Evolutionary conservation across 2,329 filamentous ascomycete species (phyloP), one percentile per base, ranked within the genome.

Genomic region (Ceratocystis papillata): DNA sequence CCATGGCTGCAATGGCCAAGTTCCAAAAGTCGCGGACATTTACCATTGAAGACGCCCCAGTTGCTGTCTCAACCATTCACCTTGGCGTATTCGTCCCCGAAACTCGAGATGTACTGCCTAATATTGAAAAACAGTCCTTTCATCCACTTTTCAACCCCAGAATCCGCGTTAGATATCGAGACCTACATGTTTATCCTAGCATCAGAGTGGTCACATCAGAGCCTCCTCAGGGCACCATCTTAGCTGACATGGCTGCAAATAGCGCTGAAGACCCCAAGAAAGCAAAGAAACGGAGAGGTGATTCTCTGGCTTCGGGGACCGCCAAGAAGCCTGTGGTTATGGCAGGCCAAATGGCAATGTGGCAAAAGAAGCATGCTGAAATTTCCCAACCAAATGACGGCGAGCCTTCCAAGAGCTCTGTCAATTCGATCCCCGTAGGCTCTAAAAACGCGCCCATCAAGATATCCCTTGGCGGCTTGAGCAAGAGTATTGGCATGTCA

Each of bases 51-150:
- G 89, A 87, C 2, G 87, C 85, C 69, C 83, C 85, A 0, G 87
- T 90, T 17, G 80, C 83, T 10, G 80, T 90, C 28, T 87, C 83
- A 55, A 90, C 88, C 70, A 91, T 92, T 48, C 89, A 94, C 70
- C 84, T 88, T n/a, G 89, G 89, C 4, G 89, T 94, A 2, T 94
- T 95, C 71, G 83, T 92, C 12, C 89, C 88, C 0, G 86, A 88
- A 55, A 79, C 87, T 62, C 82, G 86, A 63, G 79, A 81, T 6
- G 67, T 78, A 1, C 79, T 79, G 4, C 77, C 81, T 0, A 81
- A 81, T 20, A 82, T 79, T n/a, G 80, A 83, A 15, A 79, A 77
- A 59, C 85, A 86, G 72, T 87, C 86, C 0, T 92, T 93, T 71
- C 80, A 81, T 41, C 87, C 88, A 1, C 78, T 89, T 1, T 84